Base-by-base conservation (phyloP, 2,329 filamentous ascomycete genomes). In the Lithohypha guttulata region DNA sequence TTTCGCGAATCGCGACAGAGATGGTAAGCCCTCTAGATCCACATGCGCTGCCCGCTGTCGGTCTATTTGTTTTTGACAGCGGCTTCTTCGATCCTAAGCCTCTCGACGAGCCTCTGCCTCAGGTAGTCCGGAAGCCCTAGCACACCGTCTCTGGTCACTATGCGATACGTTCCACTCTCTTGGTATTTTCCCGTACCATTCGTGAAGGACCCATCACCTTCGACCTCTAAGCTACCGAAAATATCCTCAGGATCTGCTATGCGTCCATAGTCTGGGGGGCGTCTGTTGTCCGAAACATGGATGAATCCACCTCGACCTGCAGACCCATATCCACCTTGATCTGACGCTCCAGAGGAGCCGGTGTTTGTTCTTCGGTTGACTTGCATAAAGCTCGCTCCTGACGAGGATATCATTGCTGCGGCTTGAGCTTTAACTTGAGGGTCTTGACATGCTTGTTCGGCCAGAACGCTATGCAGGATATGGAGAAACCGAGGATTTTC, bases 201-300 rank as follows among this genome's bases (percentile, higher is more conserved):
- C 13, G 71, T 66, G 55, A 79, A 76, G n/a, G 62, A 57, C 2
- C 75, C 75, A 13, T 65, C 47, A 0, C 63, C 64, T 56, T 78
- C 73, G 3, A 79, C 70, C 55, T 79, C 75, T 17, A 79, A 53
- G 48, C 73, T 78, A 10, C 75, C 75, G 52, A 79, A 73, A 34
- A 79, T 79, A 57, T 79, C 75, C 53, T 79, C 75, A 0, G 75
- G 75, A 55, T 64, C 66, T 36, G 75, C 71, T 45, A 78, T 77
- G n/a, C 75, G 55, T 1, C 75, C 75, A 56, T 66, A 79, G 43
- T 79, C 75, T 2, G 75, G 75, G 23, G 75, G 73, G 44, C 71
- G 68, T 43, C 75, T 60, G 51, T 57, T 56, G 51, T 79, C 75
- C 25, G 69, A 75, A n/a, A 79, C 64, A 52, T 79, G 75, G 27